Conservation (phyloP, 2,329 filamentous ascomycete genomes). For the Pseudopyrenochaeta lycopersici region DNA sequence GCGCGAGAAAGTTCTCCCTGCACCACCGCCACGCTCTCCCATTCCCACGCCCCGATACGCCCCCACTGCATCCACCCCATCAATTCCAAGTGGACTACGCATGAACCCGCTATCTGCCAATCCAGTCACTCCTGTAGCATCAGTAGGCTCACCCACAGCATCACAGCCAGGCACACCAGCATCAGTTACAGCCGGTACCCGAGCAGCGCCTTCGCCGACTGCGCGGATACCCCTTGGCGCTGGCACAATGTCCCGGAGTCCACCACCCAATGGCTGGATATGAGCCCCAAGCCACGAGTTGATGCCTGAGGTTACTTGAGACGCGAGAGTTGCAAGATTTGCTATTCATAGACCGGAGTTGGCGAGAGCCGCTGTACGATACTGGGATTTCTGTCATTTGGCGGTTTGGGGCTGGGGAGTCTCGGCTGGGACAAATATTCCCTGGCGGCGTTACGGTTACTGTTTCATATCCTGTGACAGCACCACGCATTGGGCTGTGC, state of each 20-base stretch:
- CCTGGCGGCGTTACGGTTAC: slow-evolving; percentile 17
- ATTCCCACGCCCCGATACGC: slow-evolving; percentile 12
- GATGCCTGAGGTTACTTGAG: background rate
- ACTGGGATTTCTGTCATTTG: slow-evolving; percentile 6
- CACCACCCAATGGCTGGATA: slow-evolving; percentile 47
- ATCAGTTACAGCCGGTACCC: slow-evolving; percentile 23
- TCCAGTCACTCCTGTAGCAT: slow-evolving; percentile 34
- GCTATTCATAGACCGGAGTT: slow-evolving; percentile 26
- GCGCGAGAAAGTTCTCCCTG: slow-evolving; percentile 46
- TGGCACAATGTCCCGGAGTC: slow-evolving; percentile 48
- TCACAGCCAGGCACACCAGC: slow-evolving; percentile 21
- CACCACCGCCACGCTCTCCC: slow-evolving; percentile 30
- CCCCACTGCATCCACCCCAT: slow-evolving; percentile 16
- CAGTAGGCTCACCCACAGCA: slow-evolving; percentile 23
- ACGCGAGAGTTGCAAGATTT: slow-evolving; percentile 1
- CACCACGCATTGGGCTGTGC: background rate
- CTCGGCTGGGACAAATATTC: background rate
- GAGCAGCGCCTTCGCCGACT: slow-evolving; percentile 35
- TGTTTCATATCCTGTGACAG: slow-evolving; percentile 18
- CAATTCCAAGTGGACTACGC: slow-evolving; percentile 37
- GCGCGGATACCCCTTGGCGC: slow-evolving; percentile 45
- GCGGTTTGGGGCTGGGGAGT: slow-evolving; percentile 4
- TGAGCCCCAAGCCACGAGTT: slow-evolving; percentile 17
- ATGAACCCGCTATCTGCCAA: slow-evolving; percentile 35
- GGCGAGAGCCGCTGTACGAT: slow-evolving; percentile 34